Conservation (phyloP, 2,329 filamentous ascomycete species). For the Colletotrichum orbiculare region DNA sequence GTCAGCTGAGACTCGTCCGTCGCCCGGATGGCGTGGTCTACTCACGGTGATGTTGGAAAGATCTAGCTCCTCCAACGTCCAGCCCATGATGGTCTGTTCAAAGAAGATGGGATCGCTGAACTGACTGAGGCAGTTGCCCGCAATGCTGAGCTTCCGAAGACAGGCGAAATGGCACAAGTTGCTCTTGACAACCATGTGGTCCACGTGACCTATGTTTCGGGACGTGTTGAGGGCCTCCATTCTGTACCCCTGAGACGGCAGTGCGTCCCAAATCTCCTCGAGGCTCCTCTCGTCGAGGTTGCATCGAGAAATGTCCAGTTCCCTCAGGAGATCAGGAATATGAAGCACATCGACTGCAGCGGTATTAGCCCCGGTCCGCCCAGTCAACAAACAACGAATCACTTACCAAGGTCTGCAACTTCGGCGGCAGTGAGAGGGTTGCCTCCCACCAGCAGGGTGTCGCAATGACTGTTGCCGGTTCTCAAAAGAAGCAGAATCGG, state of each 20-base stretch:
- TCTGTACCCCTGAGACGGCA: conserved; percentile 57
- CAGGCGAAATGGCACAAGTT: conserved; percentile 56
- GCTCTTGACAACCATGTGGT: conserved; percentile 57
- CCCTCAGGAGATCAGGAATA: conserved; percentile 50
- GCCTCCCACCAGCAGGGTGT: conserved; percentile 61
- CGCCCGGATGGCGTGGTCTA: neutral
- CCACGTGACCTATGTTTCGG: conserved; percentile 62
- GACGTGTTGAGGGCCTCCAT: conserved; percentile 64
- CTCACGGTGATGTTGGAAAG: conserved; percentile 65
- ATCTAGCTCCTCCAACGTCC: conserved; percentile 64
- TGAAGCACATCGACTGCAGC: conserved; percentile 43
- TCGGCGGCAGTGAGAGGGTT: conserved; percentile 60
- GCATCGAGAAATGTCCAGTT: conserved; percentile 63
- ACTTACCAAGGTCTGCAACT: conserved; percentile 59
- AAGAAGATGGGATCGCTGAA: conserved; percentile 59
- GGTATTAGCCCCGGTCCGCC: conserved; percentile 1
- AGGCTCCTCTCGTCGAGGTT: conserved; percentile 62
- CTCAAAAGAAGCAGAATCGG: conserved; percentile 62
- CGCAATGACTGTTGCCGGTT: conserved; percentile 59
- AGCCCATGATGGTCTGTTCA: conserved; percentile 53
- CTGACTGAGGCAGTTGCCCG: conserved; percentile 61
- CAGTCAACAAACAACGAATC: neutral
- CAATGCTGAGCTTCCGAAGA: conserved; percentile 61
- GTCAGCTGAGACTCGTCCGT: conserved; percentile 30
- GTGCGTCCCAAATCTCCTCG: conserved; percentile 58